Evolutionary conservation across 768 basidiomycete species (phyloP), one percentile per base, ranked within the genome.

Genomic region (Auriscalpium microsporum): DNA sequence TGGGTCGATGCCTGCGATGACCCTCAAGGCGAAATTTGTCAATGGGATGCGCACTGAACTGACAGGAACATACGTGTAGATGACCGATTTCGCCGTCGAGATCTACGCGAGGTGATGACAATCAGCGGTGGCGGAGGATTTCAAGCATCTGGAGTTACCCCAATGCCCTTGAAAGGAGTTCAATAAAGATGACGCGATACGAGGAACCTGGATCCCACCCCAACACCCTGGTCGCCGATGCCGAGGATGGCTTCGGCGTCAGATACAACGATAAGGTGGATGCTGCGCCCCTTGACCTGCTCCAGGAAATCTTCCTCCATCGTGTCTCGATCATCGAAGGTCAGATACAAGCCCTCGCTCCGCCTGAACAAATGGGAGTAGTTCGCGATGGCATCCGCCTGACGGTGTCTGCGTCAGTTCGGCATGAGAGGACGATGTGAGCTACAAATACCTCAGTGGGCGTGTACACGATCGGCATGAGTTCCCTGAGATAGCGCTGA

Each of bases 211-310:
- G 45, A n/a, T 54, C 76, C 17, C 66, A 84, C 83, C 53, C 81
- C 80, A 42, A 92, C 90, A 55, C 91, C 84, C 65, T 82, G 81
- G 62, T 83, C 82, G 48, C 83, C 83, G 55, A 84, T 83, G 14
- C 92, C 92, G 10, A 94, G 72, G 56, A 94, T 93, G 0, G 88
- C 87, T 62, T 92, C 90, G 4, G 85, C 81, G 65, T 94, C 92
- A 0, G 89, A 87, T 53, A 86, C 85, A 23, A 94, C 89, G 50
- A 94, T 76, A 21, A 94, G 73, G 57, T 93, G 86, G 53, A 94
- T 80, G 28, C 83, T 72, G 28, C 75, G 72, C 8, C 78, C 81
- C 36, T 71, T 73, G 1, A 79, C 84, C 62, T 82, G 79, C 62
- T 86, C 84, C 21, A 91, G 68, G 63, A 88, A 88, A 58, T 84